Base-by-base conservation (phyloP, 2,329 filamentous ascomycete genomes). In the Trichophyton mentagrophytes region DNA sequence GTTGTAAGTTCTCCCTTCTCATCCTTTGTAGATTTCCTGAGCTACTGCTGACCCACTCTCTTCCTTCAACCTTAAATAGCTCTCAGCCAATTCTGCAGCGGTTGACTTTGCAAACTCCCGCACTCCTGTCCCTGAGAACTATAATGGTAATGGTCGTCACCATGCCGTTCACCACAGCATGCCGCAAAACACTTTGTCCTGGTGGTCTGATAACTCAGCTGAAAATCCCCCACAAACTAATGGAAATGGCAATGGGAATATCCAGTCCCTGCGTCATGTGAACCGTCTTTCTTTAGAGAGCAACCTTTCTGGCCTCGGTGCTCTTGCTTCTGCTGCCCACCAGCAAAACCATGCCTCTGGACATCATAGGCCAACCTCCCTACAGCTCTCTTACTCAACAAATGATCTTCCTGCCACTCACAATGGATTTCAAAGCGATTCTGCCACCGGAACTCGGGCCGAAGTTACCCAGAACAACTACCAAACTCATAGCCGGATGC, bases 391-490 rank as follows among this genome's bases (percentile, higher is more conserved):
- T 0, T 96, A 89, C 76, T 96, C 93, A 8, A 85, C 89, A 60
- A 93, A 88, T 72, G 91, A 97, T 69, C 80, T 96, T 20, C 88
- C 90, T 3, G 95, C 90, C 6, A 79, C 90, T 69, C 95, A 93
- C 66, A 78, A 82, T 60, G 80, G 82, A 60, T 73, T 78, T 57
- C 76, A 80, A 22, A 68, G 71, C 3, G 70, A 73, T 33, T 77
- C 74, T 11, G 68, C 76, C 9, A 74, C 76, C 59, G 88, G 88
- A 70, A 84, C 78, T 3, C 80, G 84, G 64, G 78, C 80, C 58
- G 80, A 85, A 68, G 79, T 82, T 64, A 76, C 82, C 57, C 82
- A 85, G 64, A 36, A 46, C 25, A 36, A 20, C 30, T 81, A 91
- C 66, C 89, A 92, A 75, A 92, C 90, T 71, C 86, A 86, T 42